Evolutionary conservation across 2,329 filamentous ascomycete species (phyloP).

Genomic region (Rutstroemia sp.): DNA sequence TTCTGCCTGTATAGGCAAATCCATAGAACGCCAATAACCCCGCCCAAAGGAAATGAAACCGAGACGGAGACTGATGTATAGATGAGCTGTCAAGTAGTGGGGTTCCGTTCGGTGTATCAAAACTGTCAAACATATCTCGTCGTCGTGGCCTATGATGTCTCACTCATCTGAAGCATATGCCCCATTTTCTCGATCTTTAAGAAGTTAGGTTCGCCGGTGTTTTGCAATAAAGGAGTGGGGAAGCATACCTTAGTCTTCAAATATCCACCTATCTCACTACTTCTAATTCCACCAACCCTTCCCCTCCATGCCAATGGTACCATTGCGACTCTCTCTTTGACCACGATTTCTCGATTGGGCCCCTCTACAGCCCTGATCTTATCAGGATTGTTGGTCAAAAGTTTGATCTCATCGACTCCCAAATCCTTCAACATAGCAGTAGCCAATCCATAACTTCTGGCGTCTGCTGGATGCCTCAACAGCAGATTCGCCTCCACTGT

Average conservation of each 20-base stretch:
- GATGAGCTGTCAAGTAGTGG: no score
- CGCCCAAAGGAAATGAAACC: no score
- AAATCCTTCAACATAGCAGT: slow-evolving; percentile 90
- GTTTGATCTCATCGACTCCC: slow-evolving; percentile 66
- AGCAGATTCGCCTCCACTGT: slow-evolving; percentile 94
- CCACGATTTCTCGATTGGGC: slow-evolving; percentile 76
- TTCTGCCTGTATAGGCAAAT: no score
- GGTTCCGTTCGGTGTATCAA: neutral
- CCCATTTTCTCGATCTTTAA: slow-evolving; percentile 79
- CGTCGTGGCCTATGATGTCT: slow-evolving; percentile 9
- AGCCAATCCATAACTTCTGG: slow-evolving; percentile 89
- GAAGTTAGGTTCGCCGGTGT: neutral
- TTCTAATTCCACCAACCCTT: slow-evolving; percentile 66
- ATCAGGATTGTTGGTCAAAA: slow-evolving; percentile 95
- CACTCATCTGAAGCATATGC: slow-evolving; percentile 59
- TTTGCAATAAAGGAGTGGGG: no score
- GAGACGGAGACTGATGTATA: no score
- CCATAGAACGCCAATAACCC: no score
- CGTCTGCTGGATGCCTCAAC: slow-evolving; percentile 87
- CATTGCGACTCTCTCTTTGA: slow-evolving; percentile 90
- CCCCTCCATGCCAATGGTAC: slow-evolving; percentile 90
- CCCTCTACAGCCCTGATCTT: slow-evolving; percentile 94
- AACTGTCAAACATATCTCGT: neutral
- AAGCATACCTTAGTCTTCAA: slow-evolving; percentile 79
- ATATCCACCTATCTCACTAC: slow-evolving; percentile 88